These are phyloP conservation scores for Erythrophleum ivorense DNA, from an alignment of 331 rosid species.

Conservation along the genomic window DNA sequence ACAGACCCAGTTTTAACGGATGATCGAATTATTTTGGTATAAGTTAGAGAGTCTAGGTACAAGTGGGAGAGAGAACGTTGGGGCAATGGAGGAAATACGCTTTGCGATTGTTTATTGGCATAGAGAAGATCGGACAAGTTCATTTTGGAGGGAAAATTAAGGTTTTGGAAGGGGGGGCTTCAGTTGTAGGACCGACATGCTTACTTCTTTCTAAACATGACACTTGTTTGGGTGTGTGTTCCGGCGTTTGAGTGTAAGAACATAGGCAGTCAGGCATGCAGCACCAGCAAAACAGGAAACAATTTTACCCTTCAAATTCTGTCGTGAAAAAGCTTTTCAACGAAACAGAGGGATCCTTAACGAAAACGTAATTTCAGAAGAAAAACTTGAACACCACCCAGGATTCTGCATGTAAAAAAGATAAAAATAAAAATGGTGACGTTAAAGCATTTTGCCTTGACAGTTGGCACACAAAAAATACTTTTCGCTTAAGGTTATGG, in stretches of 20 bases:
- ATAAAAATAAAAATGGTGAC: no score
- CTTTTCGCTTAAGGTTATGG: no score
- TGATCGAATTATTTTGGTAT: slow-evolving; percentile 43
- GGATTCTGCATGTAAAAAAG: no score
- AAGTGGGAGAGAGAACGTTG: slow-evolving; percentile 32
- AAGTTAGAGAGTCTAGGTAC: slow-evolving; percentile 41
- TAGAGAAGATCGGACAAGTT: slow-evolving; percentile 14
- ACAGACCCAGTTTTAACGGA: slow-evolving; percentile 23
- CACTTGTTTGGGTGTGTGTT: not conserved
- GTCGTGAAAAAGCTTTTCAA: no score
- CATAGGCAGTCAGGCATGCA: no score
- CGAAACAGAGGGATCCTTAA: no score
- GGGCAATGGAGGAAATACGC: not conserved
- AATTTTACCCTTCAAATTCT: no score
- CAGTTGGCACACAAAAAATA: no score
- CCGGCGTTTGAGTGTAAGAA: not conserved
- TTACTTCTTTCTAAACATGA: not conserved
- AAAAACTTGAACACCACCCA: no score
- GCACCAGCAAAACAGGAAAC: no score
- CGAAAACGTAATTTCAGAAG: no score
- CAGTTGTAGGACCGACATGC: not conserved
- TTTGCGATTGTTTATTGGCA: slow-evolving; percentile 3
- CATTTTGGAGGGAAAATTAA: slow-evolving; percentile 1
- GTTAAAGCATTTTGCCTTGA: no score
- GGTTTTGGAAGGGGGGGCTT: not conserved